Evolutionary conservation across 2,329 filamentous ascomycete genomes (phyloP).

Genomic region (Epichloe scottii): DNA sequence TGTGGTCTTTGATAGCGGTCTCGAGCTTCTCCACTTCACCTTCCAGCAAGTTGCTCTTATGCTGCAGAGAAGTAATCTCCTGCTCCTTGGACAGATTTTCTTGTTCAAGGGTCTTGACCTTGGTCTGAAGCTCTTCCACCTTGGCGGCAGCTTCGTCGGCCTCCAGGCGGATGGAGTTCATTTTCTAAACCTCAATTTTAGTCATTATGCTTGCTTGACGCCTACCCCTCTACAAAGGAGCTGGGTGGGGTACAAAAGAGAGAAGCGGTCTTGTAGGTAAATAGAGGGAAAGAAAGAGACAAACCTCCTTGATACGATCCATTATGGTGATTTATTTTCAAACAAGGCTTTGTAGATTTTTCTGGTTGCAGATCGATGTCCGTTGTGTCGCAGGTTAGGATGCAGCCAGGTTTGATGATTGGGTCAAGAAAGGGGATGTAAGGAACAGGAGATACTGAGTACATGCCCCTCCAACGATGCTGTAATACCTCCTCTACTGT

Average conservation of each 20-base stretch:
- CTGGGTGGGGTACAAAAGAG: constrained; percentile 19
- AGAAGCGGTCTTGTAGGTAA: constrained; percentile 5
- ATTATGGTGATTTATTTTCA: constrained; percentile 34
- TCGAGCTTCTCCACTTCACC: constrained; percentile 88
- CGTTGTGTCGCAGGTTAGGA: constrained; percentile 20
- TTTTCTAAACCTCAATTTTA: constrained; percentile 50
- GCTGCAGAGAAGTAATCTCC: constrained; percentile 89
- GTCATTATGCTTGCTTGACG: constrained; percentile 1
- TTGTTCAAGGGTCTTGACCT: constrained; percentile 84
- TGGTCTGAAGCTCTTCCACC: constrained; percentile 75
- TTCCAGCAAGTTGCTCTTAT: constrained; percentile 91
- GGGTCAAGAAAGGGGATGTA: constrained; percentile 20
- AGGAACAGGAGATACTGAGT: constrained; percentile 9
- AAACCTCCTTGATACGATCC: constrained; percentile 85
- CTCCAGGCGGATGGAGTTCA: constrained; percentile 89
- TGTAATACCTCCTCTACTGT: constrained; percentile 3
- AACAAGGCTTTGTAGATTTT: constrained; percentile 3
- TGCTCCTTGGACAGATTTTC: constrained; percentile 96
- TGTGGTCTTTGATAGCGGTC: constrained; percentile 68
- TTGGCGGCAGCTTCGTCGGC: constrained; percentile 72
- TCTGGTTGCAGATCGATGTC: constrained; percentile 11
- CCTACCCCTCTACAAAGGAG: constrained; percentile 11
- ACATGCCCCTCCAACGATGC: constrained; percentile 24
- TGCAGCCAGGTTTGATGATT: constrained; percentile 18
- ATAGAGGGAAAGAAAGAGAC: constrained; percentile 22